Evolutionary conservation across 164 flowering plant species (phyloP), one percentile per base, ranked within the genome.

Genomic region (Chloranthus sessilifolius): DNA sequence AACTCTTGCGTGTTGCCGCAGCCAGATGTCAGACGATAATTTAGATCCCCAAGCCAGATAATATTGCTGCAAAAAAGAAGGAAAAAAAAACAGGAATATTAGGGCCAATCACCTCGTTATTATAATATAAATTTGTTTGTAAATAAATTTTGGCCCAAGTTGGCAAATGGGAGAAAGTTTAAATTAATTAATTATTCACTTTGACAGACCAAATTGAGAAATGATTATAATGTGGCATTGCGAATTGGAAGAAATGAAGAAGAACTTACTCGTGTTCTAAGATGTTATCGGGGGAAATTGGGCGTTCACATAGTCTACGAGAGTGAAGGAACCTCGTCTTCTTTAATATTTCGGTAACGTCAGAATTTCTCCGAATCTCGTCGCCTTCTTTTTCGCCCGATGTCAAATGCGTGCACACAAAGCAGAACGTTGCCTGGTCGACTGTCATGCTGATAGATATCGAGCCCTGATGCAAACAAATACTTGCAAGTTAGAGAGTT

Each of bases 31-130:
- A 89, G 78, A 1, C 97, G 81, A 56, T 90, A 90, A 53, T 90
- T 90, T 54, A 90, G 59, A 61, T 90, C 97, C 15, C 97, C 97
- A 8, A 89, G 88, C 94, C 90, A 89, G 39, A 89, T 69, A 10
- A 86, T 61, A 57, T 74, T 79, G 63, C 96, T 87, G 69, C 43
- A 70, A 39, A 21, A 16, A 2, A 22, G 19, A n/a, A n/a, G n/a
- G n/a, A n/a, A n/a, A n/a, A n/a, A n/a, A n/a, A n/a, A n/a, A n/a
- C n/a, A n/a, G n/a, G n/a, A n/a, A n/a, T n/a, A n/a, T n/a, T n/a
- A n/a, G n/a, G n/a, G n/a, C n/a, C n/a, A n/a, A n/a, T n/a, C n/a
- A n/a, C n/a, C n/a, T n/a, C n/a, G n/a, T n/a, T n/a, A n/a, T n/a
- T n/a, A n/a, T n/a, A n/a, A n/a, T n/a, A n/a, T n/a, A n/a, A n/a